Base-by-base conservation (phyloP, 2,329 filamentous ascomycete species). In the Cadophora luteo-olivacea region DNA sequence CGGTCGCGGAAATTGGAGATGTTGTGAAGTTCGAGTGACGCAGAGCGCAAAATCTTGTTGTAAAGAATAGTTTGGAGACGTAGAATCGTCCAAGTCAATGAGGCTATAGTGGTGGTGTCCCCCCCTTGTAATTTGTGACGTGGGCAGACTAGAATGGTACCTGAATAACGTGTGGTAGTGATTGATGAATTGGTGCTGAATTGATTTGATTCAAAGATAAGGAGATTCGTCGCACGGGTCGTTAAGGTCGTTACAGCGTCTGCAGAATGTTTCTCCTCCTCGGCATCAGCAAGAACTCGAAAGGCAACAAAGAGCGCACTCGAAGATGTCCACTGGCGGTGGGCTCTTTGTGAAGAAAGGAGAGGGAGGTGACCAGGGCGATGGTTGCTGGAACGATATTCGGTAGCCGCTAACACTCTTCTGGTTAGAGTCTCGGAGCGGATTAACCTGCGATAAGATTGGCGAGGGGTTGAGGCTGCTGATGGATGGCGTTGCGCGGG, bases 211-310 rank as follows among this genome's bases (percentile, higher is more conserved):
- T 69, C 62, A 64, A 70, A 73, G 71, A 72, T 73, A 76, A 76
- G 70, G 75, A 76, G 75, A 77, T 77, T 77, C 76, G 75, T 77
- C 69, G 68, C 69, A 75, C 68, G 65, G 69, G 73, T 76, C 75
- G 75, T 77, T 73, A 77, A 73, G 55, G 70, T 76, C 74, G 74
- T 77, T 72, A 72, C 57, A 70, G 64, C 48, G 66, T 69, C 55
- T 67, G 61, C 61, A 60, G 61, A 57, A 62, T 65, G 61, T 25
- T 68, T 38, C 60, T 69, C 68, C 45, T 66, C 64, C 48, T 68
- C 57, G 12, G 58, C 60, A 49, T 60, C 52, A 67, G 41, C 49
- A 68, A 68, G 54, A 51, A 64, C 24, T n/a, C 58, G 24, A 48
- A 32, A 29, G 38, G 51, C 49, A 64, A 68, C 64, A 69, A 68